A percentile compares a stretch with the other conserved stretches of the same genome.
phyloP scores from a whole-genome alignment of 2,329 filamentous ascomycete species.

The Penicillium sp. region DNA sequence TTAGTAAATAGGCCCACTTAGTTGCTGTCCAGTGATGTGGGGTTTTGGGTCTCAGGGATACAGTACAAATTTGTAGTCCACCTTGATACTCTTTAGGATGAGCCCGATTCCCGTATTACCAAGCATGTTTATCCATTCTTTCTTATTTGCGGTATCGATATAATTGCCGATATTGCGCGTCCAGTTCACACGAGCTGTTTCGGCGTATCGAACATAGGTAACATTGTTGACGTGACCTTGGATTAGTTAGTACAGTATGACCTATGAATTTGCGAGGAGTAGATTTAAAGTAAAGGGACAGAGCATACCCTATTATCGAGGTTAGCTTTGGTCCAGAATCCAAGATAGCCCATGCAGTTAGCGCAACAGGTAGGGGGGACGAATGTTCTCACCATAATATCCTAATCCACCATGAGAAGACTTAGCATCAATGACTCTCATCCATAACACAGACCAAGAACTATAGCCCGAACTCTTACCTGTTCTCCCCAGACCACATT shows the following conservation, averaged over 20 bases:
- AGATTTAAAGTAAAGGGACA: background rate
- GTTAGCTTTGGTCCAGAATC: constrained; percentile 9
- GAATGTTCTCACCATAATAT: constrained; percentile 45
- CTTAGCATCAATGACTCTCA: constrained; percentile 9
- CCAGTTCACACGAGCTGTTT: constrained; percentile 78
- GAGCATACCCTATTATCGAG: constrained; percentile 26
- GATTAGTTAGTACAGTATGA: background rate
- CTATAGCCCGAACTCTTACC: constrained; percentile 49
- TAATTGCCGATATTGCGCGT: constrained; percentile 64
- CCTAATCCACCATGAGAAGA: constrained; percentile 29
- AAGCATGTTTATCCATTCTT: constrained; percentile 68
- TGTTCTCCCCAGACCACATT: constrained; percentile 82
- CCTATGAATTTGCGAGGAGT: background rate
- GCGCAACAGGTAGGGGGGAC: background rate
- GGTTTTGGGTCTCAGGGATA: background rate
- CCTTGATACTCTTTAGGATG: constrained; percentile 75
- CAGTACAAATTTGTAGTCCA: constrained; percentile 79
- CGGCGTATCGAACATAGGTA: constrained; percentile 77
- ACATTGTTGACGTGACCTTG: constrained; percentile 83
- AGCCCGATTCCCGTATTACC: constrained; percentile 66
- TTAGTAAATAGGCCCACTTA: background rate
- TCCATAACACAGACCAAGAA: background rate
- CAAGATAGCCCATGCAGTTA: background rate
- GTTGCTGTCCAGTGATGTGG: background rate
- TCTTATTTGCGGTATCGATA: constrained; percentile 59